Conservation (phyloP, 805 yeast genomes). For the Candida glaebosa region DNA sequence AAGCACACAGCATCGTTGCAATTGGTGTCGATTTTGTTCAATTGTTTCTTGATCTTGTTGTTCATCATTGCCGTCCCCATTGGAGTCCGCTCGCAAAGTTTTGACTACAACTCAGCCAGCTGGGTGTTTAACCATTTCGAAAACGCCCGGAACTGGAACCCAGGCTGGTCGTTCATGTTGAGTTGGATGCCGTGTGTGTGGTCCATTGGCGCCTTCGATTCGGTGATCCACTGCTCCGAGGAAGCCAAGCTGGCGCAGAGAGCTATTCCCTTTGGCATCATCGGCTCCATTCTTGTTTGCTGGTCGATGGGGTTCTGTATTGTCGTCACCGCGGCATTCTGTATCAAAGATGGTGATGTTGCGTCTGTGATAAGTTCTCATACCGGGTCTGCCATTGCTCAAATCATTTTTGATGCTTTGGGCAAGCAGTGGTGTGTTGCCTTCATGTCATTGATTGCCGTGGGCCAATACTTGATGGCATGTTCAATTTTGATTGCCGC, state of each 20-base stretch:
- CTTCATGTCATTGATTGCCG: constrained; percentile 53
- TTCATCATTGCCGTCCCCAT: constrained; percentile 64
- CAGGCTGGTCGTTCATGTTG: constrained; percentile 43
- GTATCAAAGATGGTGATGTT: constrained; percentile 47
- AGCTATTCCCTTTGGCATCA: constrained; percentile 64
- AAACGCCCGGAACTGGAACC: constrained; percentile 31
- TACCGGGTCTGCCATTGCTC: constrained; percentile 65
- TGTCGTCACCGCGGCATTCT: constrained; percentile 51
- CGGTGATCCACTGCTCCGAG: constrained; percentile 70
- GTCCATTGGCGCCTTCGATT: constrained; percentile 74
- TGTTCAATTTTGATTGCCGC: constrained; percentile 58
- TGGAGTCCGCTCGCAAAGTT: constrained; percentile 30
- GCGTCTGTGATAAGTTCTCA: constrained; percentile 38
- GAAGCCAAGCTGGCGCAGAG: constrained; percentile 61
- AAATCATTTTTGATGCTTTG: constrained; percentile 57
- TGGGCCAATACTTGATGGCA: constrained; percentile 67
- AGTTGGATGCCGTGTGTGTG: constrained; percentile 67
- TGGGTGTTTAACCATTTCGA: constrained; percentile 54
- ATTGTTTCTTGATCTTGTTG: constrained; percentile 49
- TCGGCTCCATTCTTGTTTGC: constrained; percentile 56
- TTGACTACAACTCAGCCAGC: constrained; percentile 15
- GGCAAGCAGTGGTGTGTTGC: constrained; percentile 66
- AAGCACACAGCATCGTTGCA: constrained; percentile 56
- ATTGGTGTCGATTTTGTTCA: constrained; percentile 52
- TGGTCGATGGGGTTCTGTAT: constrained; percentile 57